Percentiles rank a stretch among this genome's conserved stretches.
Conservation (phyloP, 176 grass and related monocot genomes). For the Carex pumila region DNA sequence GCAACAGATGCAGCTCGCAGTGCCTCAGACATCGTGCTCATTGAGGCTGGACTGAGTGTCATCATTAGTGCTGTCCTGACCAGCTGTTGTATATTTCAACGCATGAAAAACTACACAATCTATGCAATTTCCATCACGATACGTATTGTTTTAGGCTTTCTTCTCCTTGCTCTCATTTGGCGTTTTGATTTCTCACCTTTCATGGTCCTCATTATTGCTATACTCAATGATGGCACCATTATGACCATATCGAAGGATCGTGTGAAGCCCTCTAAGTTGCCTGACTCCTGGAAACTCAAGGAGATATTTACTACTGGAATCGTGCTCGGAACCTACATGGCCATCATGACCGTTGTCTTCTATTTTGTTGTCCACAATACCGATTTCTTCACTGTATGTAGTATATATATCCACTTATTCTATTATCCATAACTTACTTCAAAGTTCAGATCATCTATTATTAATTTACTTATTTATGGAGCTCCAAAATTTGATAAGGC, state of each 20-base stretch:
- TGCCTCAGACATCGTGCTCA: conserved; percentile 85
- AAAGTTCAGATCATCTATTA: too few relatives aligned
- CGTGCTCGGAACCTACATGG: conserved; percentile 77
- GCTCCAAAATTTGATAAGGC: background rate
- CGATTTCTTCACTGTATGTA: conserved; percentile 52
- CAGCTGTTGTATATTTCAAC: conserved; percentile 72
- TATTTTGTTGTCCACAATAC: conserved; percentile 46
- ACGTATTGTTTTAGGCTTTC: conserved; percentile 66
- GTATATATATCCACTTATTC: background rate
- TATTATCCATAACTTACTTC: background rate
- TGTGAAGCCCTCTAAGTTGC: conserved; percentile 57
- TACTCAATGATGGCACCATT: conserved; percentile 93
- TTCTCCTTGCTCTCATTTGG: conserved; percentile 80
- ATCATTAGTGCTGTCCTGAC: conserved; percentile 73
- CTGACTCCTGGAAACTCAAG: conserved; percentile 56
- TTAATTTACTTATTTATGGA: background rate
- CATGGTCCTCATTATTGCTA: conserved; percentile 92
- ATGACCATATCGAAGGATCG: conserved; percentile 96
- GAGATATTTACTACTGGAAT: conserved; percentile 90
- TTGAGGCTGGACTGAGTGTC: conserved; percentile 69
- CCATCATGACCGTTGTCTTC: conserved; percentile 72
- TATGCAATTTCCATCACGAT: conserved; percentile 93
- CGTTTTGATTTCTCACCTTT: conserved; percentile 72
- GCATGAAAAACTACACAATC: conserved; percentile 99
- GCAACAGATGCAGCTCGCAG: conserved; percentile 66